Evolutionary conservation across 2,329 filamentous ascomycete genomes (phyloP), one percentile per base, ranked within the genome.

Genomic region (Paraphaeosphaeria minitans): DNA sequence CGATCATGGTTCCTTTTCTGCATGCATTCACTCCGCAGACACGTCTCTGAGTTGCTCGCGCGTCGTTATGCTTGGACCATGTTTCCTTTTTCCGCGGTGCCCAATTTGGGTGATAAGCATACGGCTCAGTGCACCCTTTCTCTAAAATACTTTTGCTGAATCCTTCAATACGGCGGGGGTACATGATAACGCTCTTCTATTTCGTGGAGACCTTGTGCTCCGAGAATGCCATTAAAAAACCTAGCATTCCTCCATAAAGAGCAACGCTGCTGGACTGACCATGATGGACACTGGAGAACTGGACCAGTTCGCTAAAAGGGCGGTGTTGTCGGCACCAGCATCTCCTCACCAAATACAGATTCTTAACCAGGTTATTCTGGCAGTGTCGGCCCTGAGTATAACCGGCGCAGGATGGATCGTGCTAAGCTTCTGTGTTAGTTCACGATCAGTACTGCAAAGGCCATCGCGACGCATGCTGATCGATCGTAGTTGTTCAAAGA

Each of bases 321-420:
- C 35, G 13, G 59, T 60, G 4, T 49, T 68, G 16, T 65, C 66
- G 3, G 66, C 62, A 22, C 66, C 64, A 2, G 27, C 33, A 2
- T 39, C 39, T 14, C 5, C 24, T n/a, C 43, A 56, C 10, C 45
- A 68, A 55, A 57, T 63, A 19, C 55, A 49, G n/a, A 59, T 48
- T 4, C 58, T 66, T 9, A 68, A 63, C 27, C 29, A 45, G 14
- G 66, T 72, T 35, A 76, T 79, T 29, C 56, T 77, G 31, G 56
- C 67, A 29, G 69, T 75, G n/a, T 75, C 77, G 14, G 49, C 74
- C 7, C 51, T 78, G 6, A 78, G 76, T 16, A 63, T 72, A 1
- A 2, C 77, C 6, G 78, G 77, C 9, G 74, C 76, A 27, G 72
- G 60, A 58, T 79, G 76, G 75, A 78, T 80, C 39, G 71, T 78